Evolutionary conservation across 306 rosid species (phyloP).

Genomic region (Lagenaria siceraria): DNA sequence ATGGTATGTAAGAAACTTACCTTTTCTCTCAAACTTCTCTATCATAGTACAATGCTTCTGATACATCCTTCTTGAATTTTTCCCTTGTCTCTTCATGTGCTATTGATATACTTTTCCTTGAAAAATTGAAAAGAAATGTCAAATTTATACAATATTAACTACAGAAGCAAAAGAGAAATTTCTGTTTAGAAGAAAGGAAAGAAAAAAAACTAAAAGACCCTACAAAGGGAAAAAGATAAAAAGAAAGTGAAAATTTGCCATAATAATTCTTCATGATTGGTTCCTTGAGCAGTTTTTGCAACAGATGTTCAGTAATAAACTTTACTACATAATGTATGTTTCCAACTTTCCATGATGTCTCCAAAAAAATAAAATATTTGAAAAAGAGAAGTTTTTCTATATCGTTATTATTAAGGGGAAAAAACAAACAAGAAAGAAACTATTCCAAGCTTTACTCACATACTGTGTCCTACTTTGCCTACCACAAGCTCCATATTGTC

Average conservation of each 20-base stretch:
- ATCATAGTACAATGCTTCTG: constrained; percentile 1
- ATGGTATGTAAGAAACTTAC: not conserved
- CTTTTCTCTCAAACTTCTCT: not conserved
- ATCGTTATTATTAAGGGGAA: not conserved
- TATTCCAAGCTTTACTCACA: not conserved
- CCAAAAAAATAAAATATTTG: not conserved
- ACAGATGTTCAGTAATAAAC: not conserved
- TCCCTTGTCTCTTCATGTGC: not conserved
- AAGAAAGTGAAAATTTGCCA: not conserved
- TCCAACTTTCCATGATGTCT: not conserved
- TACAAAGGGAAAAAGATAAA: not conserved
- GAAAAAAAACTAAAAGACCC: not conserved
- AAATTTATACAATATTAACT: not conserved
- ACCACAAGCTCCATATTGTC: not conserved
- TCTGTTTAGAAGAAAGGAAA: not conserved
- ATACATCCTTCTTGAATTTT: not conserved
- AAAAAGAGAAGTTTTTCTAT: not conserved
- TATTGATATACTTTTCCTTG: not conserved
- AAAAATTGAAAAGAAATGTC: not conserved
- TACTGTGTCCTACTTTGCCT: not conserved
- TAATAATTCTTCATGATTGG: not conserved
- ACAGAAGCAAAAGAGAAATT: not conserved
- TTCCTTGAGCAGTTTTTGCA: not conserved
- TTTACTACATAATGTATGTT: not conserved
- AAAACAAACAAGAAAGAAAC: not conserved